Base-by-base conservation (phyloP, 306 rosid species). In the Delonix regia region DNA sequence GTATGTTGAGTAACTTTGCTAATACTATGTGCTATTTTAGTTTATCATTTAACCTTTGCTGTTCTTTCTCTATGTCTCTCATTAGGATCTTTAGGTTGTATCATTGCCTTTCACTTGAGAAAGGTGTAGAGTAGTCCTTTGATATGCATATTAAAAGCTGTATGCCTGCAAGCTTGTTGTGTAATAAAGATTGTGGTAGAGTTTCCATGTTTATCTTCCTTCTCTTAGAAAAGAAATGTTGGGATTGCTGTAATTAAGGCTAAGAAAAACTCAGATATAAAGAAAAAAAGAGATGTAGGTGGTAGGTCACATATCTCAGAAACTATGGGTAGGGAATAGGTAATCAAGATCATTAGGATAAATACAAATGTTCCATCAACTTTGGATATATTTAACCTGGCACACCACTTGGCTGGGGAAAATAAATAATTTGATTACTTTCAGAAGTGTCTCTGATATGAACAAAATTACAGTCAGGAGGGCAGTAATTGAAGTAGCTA, bases 1-100 rank as follows among this genome's bases (percentile, higher is more conserved):
- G 99, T 92, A 92, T 62, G 90, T 55, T 66, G 48, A 74, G 80
- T 69, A 36, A 83, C 52, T 81, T 81, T 57, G 56, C 42, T 75
- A 59, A 59, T 71, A 68, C 48, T 19, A 19, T 44, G 13, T 51
- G 51, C 72, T 13, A 38, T 12, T 48, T 34, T 70, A 65, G 21
- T 78, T 78, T 39, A 56, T 75, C 74, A 13, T 63, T 67, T 67
- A 10, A 59, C 65, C n/a, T 52, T 36, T n/a, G 55, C 71, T 75
- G 56, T 45, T 63, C 52, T 62, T 19, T 44, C 60, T 25, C 52
- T 44, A 33, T 45, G 7, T 59, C 13, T 14, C 28, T 44, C 30
- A 48, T 47, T 64, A 72, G 78, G 73, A 27, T 69, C 66, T 53
- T 57, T 51, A 78, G 27, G 76, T 52, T 24, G 18, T 80, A 80